Evolutionary conservation across 768 basidiomycete genomes (phyloP), one percentile per base, ranked within the genome.

Genomic region (Podaxis mareebaensis): DNA sequence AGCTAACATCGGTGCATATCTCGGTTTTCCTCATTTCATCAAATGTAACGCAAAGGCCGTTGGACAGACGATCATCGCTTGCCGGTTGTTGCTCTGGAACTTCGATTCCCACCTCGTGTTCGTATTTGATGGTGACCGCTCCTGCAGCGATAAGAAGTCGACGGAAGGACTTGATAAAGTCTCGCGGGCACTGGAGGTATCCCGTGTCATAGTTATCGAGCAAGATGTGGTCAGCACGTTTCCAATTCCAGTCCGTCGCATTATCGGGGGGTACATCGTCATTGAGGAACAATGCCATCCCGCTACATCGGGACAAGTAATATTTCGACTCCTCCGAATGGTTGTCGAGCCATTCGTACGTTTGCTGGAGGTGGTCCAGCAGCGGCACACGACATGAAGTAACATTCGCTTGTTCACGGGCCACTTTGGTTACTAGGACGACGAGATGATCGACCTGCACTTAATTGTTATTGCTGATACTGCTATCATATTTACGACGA

Each of bases 221-320:
- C 22, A 79, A 73, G 38, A 85, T 72, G 33, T 78, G 68, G 15
- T 72, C 65, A 1, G 78, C 79, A 3, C 24, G 40, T 15, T 61
- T 61, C 60, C 71, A 69, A 33, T 73, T 72, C 79, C 80, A 84
- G 15, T 61, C 60, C 79, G 80, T 81, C 0, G 55, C 54, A 15
- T 76, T 77, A 0, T 22, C 51, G 6, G 65, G 62, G 0, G 79
- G 74, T 59, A 81, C 72, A 40, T 78, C 70, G 42, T 84, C 77
- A 53, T 85, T 85, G 61, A 85, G 75, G 69, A 83, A 84, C 3
- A 83, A 26, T 22, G 46, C 64, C 1, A 61, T 63, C 24, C 72
- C 67, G 13, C 70, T 57, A 7, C 22, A 38, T 39, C 20, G 36
- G 12, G 24, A 24, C 36, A 63, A 20, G 48, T 48, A 30, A 11